Conservation (phyloP, 2,329 filamentous ascomycete genomes). For the Dactylella cylindrospora region DNA sequence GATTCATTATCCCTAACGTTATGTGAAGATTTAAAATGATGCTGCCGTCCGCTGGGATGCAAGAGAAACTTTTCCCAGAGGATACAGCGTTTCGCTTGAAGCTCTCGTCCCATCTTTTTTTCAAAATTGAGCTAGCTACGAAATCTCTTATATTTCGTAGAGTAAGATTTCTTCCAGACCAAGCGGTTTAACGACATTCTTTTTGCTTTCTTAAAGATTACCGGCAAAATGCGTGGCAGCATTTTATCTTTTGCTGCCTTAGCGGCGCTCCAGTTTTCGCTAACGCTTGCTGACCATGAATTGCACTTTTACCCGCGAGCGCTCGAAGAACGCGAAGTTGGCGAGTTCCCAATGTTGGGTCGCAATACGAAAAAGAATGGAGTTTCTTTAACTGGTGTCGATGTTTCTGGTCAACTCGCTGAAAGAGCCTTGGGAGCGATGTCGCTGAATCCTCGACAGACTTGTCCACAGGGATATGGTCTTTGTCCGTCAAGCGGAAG, state of each 20-base stretch:
- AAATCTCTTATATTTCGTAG: not conserved
- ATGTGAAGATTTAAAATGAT: slow-evolving; percentile 26
- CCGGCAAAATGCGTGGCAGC: slow-evolving; percentile 22
- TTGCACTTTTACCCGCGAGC: slow-evolving; percentile 28
- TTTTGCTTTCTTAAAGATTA: no score
- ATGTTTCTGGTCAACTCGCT: slow-evolving; percentile 32
- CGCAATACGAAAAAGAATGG: slow-evolving; percentile 28
- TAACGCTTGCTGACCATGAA: slow-evolving; percentile 9
- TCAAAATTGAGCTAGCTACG: not conserved
- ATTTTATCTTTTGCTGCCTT: slow-evolving; percentile 20
- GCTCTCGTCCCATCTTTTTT: slow-evolving; percentile 5
- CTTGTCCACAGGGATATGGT: slow-evolving; percentile 26
- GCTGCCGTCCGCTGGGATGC: not conserved
- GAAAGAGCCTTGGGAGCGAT: slow-evolving; percentile 20
- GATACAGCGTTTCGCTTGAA: not conserved
- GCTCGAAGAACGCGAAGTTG: slow-evolving; percentile 21
- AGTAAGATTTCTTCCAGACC: slow-evolving; percentile 2
- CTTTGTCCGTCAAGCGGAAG: slow-evolving; percentile 21
- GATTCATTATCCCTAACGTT: slow-evolving; percentile 43
- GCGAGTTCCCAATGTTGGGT: slow-evolving; percentile 29
- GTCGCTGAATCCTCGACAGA: slow-evolving; percentile 28
- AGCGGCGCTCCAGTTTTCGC: slow-evolving; percentile 22
- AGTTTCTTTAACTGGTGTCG: slow-evolving; percentile 15
- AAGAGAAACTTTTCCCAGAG: no score
- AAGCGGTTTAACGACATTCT: not conserved